Percentiles rank a stretch among this genome's conserved stretches.
These are phyloP conservation scores for Colletotrichum tofieldiae DNA, from an alignment of 2,329 filamentous ascomycete species.

Conservation along the genomic window DNA sequence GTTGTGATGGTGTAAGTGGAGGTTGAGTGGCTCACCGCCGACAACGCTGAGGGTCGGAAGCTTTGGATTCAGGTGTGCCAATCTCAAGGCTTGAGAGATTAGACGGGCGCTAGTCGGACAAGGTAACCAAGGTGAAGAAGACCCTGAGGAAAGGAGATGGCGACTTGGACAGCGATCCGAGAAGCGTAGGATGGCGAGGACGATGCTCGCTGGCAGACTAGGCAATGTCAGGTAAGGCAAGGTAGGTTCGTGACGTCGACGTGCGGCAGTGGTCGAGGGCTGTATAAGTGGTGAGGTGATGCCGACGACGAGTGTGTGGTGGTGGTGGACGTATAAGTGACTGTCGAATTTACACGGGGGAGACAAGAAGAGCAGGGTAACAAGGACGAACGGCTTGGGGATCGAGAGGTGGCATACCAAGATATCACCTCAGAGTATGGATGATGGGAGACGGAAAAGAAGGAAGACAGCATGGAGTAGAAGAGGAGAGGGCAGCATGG, in stretches of 20 bases:
- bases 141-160: not conserved
- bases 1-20: conserved; percentile 34
- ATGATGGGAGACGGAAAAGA: not conserved
- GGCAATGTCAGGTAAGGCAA: not conserved
- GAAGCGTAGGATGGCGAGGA: not conserved
- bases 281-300: conserved; percentile 1
- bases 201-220: not conserved
- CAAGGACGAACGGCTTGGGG: not conserved
- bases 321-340: conserved; percentile 20
- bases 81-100: conserved; percentile 19
- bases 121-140: not conserved
- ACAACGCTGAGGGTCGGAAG: conserved; percentile 9
- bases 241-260: not conserved
- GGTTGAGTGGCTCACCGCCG: conserved; percentile 27
- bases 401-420: not conserved
- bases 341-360: not conserved
- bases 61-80: conserved; percentile 38
- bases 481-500: not conserved
- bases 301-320: not conserved
- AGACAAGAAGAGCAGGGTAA: not conserved
- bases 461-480: not conserved
- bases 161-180: conserved; percentile 12
- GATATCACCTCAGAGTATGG: not conserved
- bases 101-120: conserved; percentile 22
- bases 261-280: conserved; percentile 4